These are phyloP conservation scores for Grosmannia huntii DNA, from an alignment of 2,329 filamentous ascomycete genomes.

Conservation along the genomic window DNA sequence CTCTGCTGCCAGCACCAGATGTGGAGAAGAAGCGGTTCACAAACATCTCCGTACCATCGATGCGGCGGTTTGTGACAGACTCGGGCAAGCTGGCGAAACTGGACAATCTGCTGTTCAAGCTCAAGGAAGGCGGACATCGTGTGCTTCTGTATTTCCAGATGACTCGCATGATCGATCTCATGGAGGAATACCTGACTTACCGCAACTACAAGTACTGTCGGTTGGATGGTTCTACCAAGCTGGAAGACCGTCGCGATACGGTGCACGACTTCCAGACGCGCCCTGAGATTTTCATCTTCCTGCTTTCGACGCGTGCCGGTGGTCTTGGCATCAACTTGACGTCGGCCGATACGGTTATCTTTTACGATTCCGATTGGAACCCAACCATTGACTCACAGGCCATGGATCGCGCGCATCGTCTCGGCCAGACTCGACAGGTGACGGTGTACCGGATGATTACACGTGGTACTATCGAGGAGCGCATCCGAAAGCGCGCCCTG, in stretches of 20 bases:
- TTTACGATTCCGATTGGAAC: constrained; percentile 99
- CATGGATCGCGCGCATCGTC: constrained; percentile 96
- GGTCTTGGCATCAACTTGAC: constrained; percentile 97
- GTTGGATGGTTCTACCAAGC: constrained; percentile 89
- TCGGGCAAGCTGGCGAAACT: constrained; percentile 91
- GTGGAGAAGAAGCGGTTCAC: constrained; percentile 77
- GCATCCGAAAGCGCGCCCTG: constrained; percentile 88
- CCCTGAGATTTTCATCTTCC: constrained; percentile 92
- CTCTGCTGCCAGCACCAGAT: constrained; percentile 64
- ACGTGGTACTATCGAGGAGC: constrained; percentile 90
- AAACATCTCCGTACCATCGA: constrained; percentile 84
- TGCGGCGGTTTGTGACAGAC: constrained; percentile 95
- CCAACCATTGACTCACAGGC: constrained; percentile 97
- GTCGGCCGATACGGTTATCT: constrained; percentile 94
- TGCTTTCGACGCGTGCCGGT: constrained; percentile 90
- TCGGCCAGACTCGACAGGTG: constrained; percentile 90
- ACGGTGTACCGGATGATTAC: constrained; percentile 97
- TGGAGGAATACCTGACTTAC: constrained; percentile 98
- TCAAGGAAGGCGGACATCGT: constrained; percentile 87
- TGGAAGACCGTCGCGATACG: constrained; percentile 92
- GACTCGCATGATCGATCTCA: constrained; percentile 98
- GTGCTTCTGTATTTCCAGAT: constrained; percentile 99
- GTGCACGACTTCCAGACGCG: constrained; percentile 93
- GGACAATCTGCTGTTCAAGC: constrained; percentile 71
- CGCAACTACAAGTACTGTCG: constrained; percentile 98